phyloP scores from a whole-genome alignment of 83 land plant species.

The Picea abies region DNA sequence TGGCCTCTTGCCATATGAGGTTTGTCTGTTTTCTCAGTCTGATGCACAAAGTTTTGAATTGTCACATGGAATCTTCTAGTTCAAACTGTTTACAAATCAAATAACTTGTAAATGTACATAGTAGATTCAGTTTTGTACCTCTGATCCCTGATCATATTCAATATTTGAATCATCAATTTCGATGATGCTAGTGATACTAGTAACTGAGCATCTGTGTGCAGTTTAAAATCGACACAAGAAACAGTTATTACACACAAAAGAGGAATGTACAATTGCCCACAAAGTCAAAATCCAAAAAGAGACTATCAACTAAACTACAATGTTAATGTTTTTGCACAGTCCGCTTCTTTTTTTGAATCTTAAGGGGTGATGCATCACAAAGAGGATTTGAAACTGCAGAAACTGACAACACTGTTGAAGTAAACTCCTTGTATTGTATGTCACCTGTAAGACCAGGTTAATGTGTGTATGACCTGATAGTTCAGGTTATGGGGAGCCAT shows the following conservation, averaged over 20 bases:
- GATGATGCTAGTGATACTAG: neutral
- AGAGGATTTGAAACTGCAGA: too few relatives aligned
- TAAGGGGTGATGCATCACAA: too few relatives aligned
- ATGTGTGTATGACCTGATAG: too few relatives aligned
- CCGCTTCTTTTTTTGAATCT: too few relatives aligned
- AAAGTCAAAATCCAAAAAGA: neutral
- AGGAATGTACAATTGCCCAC: neutral
- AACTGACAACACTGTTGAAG: too few relatives aligned
- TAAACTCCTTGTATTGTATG: too few relatives aligned
- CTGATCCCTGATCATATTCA: slow-evolving; percentile 1
- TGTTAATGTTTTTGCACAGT: too few relatives aligned
- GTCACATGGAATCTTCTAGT: neutral
- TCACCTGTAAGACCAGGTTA: too few relatives aligned
- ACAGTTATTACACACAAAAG: slow-evolving; percentile 8
- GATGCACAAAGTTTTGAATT: neutral
- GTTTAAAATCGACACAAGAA: neutral
- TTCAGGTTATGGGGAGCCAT: too few relatives aligned
- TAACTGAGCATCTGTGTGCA: neutral
- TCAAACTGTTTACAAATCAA: neutral
- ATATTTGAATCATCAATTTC: slow-evolving; percentile 3
- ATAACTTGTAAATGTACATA: neutral
- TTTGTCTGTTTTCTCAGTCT: neutral
- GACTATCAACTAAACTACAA: too few relatives aligned
- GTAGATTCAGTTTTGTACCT: neutral
- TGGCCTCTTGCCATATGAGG: neutral